A percentile compares a stretch with the other conserved stretches of the same genome.
Conservation (phyloP, 176 grass and related monocot species). For the Oryza brachyantha region DNA sequence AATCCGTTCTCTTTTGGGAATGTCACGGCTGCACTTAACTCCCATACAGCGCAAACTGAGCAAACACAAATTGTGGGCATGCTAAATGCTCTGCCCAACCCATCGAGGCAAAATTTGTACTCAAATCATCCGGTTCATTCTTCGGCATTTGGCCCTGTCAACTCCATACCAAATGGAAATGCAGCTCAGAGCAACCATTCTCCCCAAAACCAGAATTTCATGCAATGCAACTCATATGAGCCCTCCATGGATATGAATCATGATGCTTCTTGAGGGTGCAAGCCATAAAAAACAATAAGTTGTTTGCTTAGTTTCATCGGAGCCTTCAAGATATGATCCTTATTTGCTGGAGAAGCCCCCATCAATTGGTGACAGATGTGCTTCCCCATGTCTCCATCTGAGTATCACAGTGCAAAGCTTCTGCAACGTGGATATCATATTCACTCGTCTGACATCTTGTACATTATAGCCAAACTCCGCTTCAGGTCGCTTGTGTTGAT, state of each 20-base stretch:
- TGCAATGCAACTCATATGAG: slow-evolving; percentile 13
- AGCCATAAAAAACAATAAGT: slow-evolving; percentile 23
- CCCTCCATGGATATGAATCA: slow-evolving; percentile 46
- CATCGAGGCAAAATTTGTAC: slow-evolving; percentile 16
- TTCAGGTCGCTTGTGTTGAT: background rate
- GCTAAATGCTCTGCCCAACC: slow-evolving; percentile 34
- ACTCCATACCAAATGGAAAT: background rate
- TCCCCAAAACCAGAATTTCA: background rate
- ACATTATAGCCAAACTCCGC: background rate
- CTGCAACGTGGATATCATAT: background rate
- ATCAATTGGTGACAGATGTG: background rate
- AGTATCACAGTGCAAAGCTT: background rate
- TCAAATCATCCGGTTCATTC: slow-evolving; percentile 22
- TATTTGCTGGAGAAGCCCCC: slow-evolving; percentile 13
- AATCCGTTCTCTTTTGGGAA: slow-evolving; percentile 38
- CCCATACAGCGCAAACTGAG: slow-evolving; percentile 22
- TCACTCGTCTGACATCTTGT: slow-evolving; percentile 4
- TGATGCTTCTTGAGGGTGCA: slow-evolving; percentile 12
- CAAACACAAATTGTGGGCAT: slow-evolving; percentile 30
- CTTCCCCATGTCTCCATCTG: background rate
- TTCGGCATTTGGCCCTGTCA: slow-evolving; percentile 11
- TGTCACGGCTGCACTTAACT: slow-evolving; percentile 25
- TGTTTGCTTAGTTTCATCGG: background rate
- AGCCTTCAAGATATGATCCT: slow-evolving; percentile 1
- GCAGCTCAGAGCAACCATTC: slow-evolving; percentile 14